phyloP scores from a whole-genome alignment of 345 rosid species.

The Hypericum androsaemum region DNA sequence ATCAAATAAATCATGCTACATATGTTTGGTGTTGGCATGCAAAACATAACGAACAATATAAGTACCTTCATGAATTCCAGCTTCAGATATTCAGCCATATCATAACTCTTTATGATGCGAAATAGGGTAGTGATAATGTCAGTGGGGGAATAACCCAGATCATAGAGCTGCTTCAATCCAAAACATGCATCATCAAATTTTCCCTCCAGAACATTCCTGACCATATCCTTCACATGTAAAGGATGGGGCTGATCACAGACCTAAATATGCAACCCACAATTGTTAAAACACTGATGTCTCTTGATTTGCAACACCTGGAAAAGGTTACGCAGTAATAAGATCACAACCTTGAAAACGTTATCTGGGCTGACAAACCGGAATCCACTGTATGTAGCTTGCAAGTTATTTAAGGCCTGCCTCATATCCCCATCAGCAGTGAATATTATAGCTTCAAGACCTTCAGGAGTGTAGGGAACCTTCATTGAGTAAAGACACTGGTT shows the following conservation, averaged over 20 bases:
- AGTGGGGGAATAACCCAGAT: slow-evolving; percentile 90
- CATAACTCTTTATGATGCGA: slow-evolving; percentile 79
- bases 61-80: slow-evolving; percentile 91
- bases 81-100: slow-evolving; percentile 89
- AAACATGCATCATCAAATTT: slow-evolving; percentile 83
- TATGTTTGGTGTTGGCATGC: not conserved
- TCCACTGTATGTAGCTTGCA: slow-evolving; percentile 92
- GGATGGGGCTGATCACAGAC: slow-evolving; percentile 99
- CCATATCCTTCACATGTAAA: slow-evolving; percentile 83
- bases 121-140: slow-evolving; percentile 93
- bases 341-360: slow-evolving; percentile 85
- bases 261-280: slow-evolving; percentile 24
- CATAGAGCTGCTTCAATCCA: slow-evolving; percentile 81
- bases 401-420: slow-evolving; percentile 95
- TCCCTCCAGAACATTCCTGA: slow-evolving; percentile 69
- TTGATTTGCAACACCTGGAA: too few relatives aligned
- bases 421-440: slow-evolving; percentile 99
- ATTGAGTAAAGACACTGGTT: slow-evolving; percentile 11
- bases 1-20: not conserved
- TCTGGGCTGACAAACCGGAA: slow-evolving; percentile 89
- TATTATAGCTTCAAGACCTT: slow-evolving; percentile 95
- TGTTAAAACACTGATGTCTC: not conserved
- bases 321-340: too few relatives aligned
- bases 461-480: slow-evolving; percentile 87
- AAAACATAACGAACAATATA: too few relatives aligned